These are phyloP conservation scores for Daldinia decipiens DNA, from an alignment of 495 filamentous ascomycete species.

Conservation along the genomic window DNA sequence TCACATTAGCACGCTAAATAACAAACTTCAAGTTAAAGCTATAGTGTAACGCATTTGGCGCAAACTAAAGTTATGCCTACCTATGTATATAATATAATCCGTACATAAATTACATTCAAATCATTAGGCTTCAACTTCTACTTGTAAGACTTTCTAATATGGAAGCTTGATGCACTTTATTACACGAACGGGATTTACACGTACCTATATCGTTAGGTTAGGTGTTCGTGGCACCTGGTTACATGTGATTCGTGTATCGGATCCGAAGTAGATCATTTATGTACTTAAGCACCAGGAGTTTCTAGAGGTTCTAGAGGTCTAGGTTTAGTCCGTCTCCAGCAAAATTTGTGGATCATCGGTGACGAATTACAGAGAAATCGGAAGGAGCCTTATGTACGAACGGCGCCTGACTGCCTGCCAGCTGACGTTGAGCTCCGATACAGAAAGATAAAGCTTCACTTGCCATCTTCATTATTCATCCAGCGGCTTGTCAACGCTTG, in stretches of 20 bases:
- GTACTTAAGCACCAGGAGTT: not conserved
- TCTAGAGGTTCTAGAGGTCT: too few relatives aligned
- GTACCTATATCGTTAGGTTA: not conserved
- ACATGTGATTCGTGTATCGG: not conserved
- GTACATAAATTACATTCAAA: not conserved
- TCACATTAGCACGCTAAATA: not conserved
- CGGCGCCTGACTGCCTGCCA: constrained; percentile 43
- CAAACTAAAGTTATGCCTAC: not conserved
- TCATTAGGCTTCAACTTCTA: not conserved
- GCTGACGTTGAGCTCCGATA: constrained; percentile 39
- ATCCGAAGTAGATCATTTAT: not conserved
- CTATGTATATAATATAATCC: too few relatives aligned
- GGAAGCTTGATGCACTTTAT: not conserved
- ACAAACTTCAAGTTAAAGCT: not conserved
- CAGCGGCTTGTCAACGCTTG: constrained; percentile 3
- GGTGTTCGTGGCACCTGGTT: not conserved
- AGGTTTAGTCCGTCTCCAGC: not conserved
- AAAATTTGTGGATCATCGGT: constrained; percentile 23
- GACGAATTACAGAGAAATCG: constrained; percentile 27
- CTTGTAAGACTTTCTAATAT: not conserved
- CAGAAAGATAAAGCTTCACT: constrained; percentile 28
- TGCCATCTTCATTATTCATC: constrained; percentile 10
- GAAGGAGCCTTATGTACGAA: constrained; percentile 22
- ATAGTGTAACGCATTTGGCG: not conserved
- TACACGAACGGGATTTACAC: not conserved